Evolutionary conservation across 331 rosid genomes (phyloP), one percentile per base, ranked within the genome.

Genomic region (Quercus tomentella): DNA sequence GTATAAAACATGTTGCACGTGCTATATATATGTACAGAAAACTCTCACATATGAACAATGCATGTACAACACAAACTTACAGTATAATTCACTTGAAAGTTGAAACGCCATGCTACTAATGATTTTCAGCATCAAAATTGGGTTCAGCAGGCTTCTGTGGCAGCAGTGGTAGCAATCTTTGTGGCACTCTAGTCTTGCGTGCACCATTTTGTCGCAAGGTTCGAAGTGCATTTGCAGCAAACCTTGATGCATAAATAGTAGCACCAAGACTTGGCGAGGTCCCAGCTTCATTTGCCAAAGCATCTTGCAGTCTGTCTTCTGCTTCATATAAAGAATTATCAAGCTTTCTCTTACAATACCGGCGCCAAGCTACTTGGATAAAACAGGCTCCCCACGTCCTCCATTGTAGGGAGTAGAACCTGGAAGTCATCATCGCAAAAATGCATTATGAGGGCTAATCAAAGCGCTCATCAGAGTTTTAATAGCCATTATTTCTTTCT

Each of bases 321-420:
- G 83, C 91, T 76, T 84, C 89, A 9, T 60, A 81, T 23, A 89
- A 69, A 5, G 79, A 72, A 17, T 49, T 12, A 49, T 49, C 54
- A 49, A 10, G 80, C 91, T 86, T 92, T 80, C 86, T 89, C 69
- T 80, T 91, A 31, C 78, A 21, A 62, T 79, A 74, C 5, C 84
- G 73, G 12, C 89, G 95, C 98, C 98, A 94, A 7, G 93, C 92
- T 76, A 82, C 95, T 91, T 94, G 97, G 81, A 94, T 87, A 75
- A 82, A 88, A 70, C 89, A 80, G 70, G 94, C 89, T 22, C 68
- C 54, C 54, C 54, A 49, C 5, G 91, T 89, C 72, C 72, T 92
- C 97, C 97, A 94, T 79, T 88, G 97, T 79, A 76, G 57, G 35
- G 98, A 94, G 82, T 88, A 87, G 87, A 91, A 92, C 84, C 98